Evolutionary conservation across 768 basidiomycete species (phyloP).

Genomic region (Mycena sanguinolenta): DNA sequence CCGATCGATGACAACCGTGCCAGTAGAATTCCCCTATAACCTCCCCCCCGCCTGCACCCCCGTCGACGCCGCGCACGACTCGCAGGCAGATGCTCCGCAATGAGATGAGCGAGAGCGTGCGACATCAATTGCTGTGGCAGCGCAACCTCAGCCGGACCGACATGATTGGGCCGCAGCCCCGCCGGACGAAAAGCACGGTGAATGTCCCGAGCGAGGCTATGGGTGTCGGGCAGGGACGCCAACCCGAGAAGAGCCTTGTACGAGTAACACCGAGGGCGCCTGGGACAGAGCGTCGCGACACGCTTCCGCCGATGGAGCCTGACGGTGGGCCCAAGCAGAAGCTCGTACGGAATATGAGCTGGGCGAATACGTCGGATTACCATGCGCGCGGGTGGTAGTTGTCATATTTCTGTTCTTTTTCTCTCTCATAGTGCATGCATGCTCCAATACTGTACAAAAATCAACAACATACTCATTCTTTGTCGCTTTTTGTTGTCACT

Average conservation of each 20-base stretch:
- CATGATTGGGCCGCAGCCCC: constrained; percentile 48
- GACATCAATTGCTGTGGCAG: constrained; percentile 87
- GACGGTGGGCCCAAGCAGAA: constrained; percentile 33
- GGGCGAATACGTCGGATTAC: constrained; percentile 33
- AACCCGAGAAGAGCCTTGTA: constrained; percentile 32
- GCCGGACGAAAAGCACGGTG: constrained; percentile 36
- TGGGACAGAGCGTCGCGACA: constrained; percentile 21
- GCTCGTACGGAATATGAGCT: constrained; percentile 35
- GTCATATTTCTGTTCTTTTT: not conserved
- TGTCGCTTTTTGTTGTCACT: constrained; percentile 16
- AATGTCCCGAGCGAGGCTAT: constrained; percentile 24
- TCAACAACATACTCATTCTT: constrained; percentile 22
- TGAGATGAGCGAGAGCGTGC: constrained; percentile 87
- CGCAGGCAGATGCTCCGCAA: constrained; percentile 86
- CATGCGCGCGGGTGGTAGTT: constrained; percentile 29
- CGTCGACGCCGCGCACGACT: constrained; percentile 89
- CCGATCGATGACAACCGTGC: constrained; percentile 63
- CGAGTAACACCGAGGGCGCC: constrained; percentile 33
- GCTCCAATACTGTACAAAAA: constrained; percentile 30
- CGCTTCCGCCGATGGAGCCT: constrained; percentile 24
- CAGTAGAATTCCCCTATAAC: constrained; percentile 78
- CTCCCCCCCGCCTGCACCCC: constrained; percentile 73
- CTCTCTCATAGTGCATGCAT: constrained; percentile 19
- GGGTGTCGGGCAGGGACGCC: constrained; percentile 16
- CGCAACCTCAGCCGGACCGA: constrained; percentile 73